phyloP scores from a whole-genome alignment of 164 flowering plant species.

The Umbellularia californica region DNA sequence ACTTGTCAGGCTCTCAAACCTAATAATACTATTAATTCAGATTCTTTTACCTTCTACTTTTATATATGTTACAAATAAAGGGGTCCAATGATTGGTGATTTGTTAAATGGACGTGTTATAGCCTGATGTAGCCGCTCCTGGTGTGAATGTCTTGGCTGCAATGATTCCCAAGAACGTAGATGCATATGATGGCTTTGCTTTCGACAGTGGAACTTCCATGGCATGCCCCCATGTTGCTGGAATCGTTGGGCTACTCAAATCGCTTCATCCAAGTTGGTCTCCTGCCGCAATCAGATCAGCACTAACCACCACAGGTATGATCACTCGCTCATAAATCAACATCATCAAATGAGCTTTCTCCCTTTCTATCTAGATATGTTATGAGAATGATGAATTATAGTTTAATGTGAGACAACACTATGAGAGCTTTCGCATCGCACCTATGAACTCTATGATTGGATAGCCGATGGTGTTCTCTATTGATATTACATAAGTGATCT shows the following conservation, averaged over 20 bases:
- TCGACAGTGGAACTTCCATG: slow-evolving; percentile 48
- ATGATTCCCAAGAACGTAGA: slow-evolving; percentile 1
- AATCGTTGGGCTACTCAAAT: slow-evolving; percentile 43
- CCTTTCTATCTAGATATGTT: background rate
- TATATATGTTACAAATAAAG: too few relatives aligned
- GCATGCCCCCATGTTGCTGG: slow-evolving; percentile 49
- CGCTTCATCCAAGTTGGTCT: slow-evolving; percentile 37
- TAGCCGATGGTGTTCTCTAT: too few relatives aligned
- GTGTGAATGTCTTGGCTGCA: slow-evolving; percentile 42
- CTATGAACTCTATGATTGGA: too few relatives aligned
- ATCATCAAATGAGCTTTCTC: background rate
- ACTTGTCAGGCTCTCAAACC: too few relatives aligned
- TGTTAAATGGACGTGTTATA: slow-evolving; percentile 12
- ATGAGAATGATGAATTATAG: too few relatives aligned
- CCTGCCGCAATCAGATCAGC: slow-evolving; percentile 52
- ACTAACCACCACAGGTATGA: slow-evolving; percentile 41
- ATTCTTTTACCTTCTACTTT: too few relatives aligned
- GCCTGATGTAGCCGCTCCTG: slow-evolving; percentile 54
- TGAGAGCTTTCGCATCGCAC: too few relatives aligned
- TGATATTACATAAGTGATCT: too few relatives aligned
- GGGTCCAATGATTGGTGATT: too few relatives aligned
- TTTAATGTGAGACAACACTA: too few relatives aligned
- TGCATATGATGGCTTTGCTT: slow-evolving; percentile 15
- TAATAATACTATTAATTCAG: too few relatives aligned
- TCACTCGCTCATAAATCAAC: background rate